Percentiles rank a stretch among this genome's conserved stretches.
Evolutionary conservation across 2,329 filamentous ascomycete genomes (phyloP).

Genomic region (Curvularia hawaiiensis): DNA sequence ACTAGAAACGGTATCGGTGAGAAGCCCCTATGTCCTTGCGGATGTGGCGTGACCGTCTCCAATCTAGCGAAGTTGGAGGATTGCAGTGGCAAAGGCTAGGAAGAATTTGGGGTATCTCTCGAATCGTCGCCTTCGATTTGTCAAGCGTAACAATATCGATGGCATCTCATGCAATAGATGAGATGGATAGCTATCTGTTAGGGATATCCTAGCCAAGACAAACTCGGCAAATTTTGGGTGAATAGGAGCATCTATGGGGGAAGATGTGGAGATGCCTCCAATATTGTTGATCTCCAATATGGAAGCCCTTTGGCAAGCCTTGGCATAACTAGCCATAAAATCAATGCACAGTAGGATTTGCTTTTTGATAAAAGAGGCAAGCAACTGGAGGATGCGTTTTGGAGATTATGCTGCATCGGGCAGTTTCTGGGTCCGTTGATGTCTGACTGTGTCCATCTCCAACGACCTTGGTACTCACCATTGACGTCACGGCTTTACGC

Average conservation of each 20-base stretch:
- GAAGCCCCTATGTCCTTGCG: neutral
- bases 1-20: neutral
- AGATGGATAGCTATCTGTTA: neutral
- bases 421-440: neutral
- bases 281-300: neutral
- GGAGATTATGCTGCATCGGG: neutral
- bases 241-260: neutral
- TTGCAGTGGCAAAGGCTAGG: neutral
- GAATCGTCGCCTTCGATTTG: neutral
- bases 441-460: neutral
- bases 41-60: neutral
- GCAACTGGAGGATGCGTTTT: neutral
- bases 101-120: neutral
- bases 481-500: constrained; percentile 4
- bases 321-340: neutral
- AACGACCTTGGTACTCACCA: neutral
- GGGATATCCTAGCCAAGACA: neutral
- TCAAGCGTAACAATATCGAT: neutral
- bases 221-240: neutral
- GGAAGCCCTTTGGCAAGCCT: neutral
- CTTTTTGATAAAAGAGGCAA: neutral
- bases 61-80: neutral
- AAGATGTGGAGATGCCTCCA: neutral
- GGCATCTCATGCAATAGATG: neutral
- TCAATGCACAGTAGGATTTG: neutral